Conservation (phyloP, 176 grass and related monocot genomes). For the sorghum (Sorghum bicolor) region Sorghum_bicolor_NCBIv3 NC_012873.2:59120501-59121000, state of each 20-base stretch:
- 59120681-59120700: background rate
- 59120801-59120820: conserved; percentile 98
- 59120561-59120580: background rate
- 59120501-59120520: background rate
- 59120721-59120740: background rate
- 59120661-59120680: conserved; percentile 1
- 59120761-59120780: conserved; percentile 63
- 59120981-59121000: conserved; percentile 72
- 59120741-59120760: background rate
- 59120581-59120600: conserved; percentile 10
- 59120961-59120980: background rate
- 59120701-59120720: background rate
- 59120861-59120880: background rate
- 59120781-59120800: conserved; percentile 91
- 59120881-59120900: background rate
- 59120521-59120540: background rate
- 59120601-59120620: background rate
- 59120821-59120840: conserved; percentile 26
- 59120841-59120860: background rate
- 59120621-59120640: background rate
- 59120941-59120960: background rate
- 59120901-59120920: background rate
- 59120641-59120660: background rate
- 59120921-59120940: background rate
- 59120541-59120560: background rate